A percentile compares a stretch with the other conserved stretches of the same genome.
These are phyloP conservation scores for Paxillus ammoniavirescens DNA, from an alignment of 768 basidiomycete genomes.

Conservation along the genomic window DNA sequence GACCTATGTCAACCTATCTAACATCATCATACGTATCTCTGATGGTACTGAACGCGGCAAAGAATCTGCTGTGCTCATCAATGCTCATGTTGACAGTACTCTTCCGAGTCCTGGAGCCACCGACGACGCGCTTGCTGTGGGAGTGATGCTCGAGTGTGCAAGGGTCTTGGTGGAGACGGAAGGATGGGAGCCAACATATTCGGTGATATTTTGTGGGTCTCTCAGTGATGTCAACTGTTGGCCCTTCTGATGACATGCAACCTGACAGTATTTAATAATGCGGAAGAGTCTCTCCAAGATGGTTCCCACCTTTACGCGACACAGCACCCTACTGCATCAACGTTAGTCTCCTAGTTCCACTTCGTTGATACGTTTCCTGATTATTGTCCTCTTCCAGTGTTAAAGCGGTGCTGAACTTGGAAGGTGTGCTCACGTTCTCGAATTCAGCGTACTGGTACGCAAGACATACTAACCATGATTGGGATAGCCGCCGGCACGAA, in stretches of 20 bases:
- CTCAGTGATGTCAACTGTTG: background rate
- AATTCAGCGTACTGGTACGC: background rate
- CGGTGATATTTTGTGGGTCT: constrained; percentile 78
- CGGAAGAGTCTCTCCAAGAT: constrained; percentile 93
- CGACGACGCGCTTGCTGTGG: constrained; percentile 86
- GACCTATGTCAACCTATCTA: constrained; percentile 82
- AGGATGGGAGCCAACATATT: constrained; percentile 68
- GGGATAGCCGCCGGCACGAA: constrained; percentile 75
- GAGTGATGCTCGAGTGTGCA: constrained; percentile 88
- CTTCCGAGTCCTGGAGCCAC: constrained; percentile 86
- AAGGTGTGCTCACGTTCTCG: constrained; percentile 49
- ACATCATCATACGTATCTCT: constrained; percentile 86
- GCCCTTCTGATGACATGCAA: background rate
- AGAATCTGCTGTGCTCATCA: constrained; percentile 82
- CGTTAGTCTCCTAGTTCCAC: constrained; percentile 43
- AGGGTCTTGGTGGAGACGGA: constrained; percentile 69
- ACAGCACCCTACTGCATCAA: constrained; percentile 72
- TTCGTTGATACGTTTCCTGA: background rate
- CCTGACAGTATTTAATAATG: constrained; percentile 84
- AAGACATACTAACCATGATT: constrained; percentile 3
- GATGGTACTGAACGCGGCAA: constrained; percentile 70
- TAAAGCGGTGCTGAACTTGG: constrained; percentile 85
- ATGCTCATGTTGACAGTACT: constrained; percentile 87
- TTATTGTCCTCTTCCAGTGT: constrained; percentile 46
- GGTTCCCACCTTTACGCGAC: constrained; percentile 93